A percentile compares a stretch with the other conserved stretches of the same genome.
phyloP scores from a whole-genome alignment of 2,329 filamentous ascomycete genomes.

The Calonectria leucothoes region DNA sequence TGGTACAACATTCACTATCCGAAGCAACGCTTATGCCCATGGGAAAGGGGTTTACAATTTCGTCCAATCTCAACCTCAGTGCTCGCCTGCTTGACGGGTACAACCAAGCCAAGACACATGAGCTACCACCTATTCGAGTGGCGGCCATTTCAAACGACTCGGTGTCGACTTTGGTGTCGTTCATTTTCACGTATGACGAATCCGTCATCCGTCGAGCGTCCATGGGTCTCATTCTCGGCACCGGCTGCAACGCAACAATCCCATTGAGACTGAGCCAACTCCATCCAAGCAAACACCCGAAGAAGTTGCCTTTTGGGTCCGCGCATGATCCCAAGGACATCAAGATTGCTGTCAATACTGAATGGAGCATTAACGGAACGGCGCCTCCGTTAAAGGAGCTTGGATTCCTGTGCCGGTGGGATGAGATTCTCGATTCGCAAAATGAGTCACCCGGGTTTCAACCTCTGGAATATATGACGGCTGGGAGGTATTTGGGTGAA shows the following conservation, averaged over 20 bases:
- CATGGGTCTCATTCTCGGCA: slow-evolving; percentile 86
- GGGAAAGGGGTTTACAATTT: slow-evolving; percentile 77
- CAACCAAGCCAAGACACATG: slow-evolving; percentile 55
- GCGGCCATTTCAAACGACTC: slow-evolving; percentile 85
- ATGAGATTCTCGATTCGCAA: slow-evolving; percentile 72
- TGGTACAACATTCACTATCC: slow-evolving; percentile 72
- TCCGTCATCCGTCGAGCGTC: slow-evolving; percentile 71
- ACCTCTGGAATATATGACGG: slow-evolving; percentile 87
- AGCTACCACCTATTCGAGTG: slow-evolving; percentile 75
- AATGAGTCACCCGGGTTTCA: slow-evolving; percentile 82
- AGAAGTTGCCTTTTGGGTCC: slow-evolving; percentile 60
- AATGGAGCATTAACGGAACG: slow-evolving; percentile 85
- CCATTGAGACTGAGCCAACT: slow-evolving; percentile 74
- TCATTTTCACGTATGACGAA: slow-evolving; percentile 77
- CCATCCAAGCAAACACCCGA: slow-evolving; percentile 70
- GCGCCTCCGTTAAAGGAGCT: slow-evolving; percentile 73
- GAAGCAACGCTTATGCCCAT: slow-evolving; percentile 74
- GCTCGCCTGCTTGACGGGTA: slow-evolving; percentile 71
- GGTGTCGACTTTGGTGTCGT: slow-evolving; percentile 81
- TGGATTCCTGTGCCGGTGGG: slow-evolving; percentile 77
- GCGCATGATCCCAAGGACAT: slow-evolving; percentile 60
- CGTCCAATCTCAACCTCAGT: slow-evolving; percentile 69
- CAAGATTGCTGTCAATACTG: slow-evolving; percentile 84
- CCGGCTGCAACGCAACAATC: slow-evolving; percentile 84
- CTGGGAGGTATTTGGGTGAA: slow-evolving; percentile 82